Percentiles rank a stretch among this genome's conserved stretches.
Conservation (phyloP, 1,284 basidiomycete species). For the Irpex sp. region DNA sequence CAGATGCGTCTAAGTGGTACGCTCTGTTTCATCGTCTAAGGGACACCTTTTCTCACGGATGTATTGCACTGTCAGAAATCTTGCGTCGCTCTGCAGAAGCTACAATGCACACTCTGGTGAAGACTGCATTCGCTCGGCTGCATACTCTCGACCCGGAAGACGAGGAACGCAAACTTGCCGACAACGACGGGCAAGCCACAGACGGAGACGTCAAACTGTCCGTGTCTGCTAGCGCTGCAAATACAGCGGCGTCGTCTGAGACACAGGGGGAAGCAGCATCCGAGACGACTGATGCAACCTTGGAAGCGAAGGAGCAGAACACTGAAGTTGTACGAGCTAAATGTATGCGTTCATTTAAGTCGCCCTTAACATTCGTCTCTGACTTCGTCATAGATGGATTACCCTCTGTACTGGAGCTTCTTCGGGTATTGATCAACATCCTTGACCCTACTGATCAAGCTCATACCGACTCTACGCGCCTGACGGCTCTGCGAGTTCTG, state of each 20-base stretch:
- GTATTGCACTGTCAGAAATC: constrained; percentile 55
- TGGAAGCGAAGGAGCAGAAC: not conserved
- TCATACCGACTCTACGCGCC: constrained; percentile 94
- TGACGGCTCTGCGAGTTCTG: constrained; percentile 86
- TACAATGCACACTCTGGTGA: constrained; percentile 88
- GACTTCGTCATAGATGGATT: constrained; percentile 62
- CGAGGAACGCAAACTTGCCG: constrained; percentile 65
- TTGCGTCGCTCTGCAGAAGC: constrained; percentile 90
- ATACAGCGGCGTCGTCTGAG: not conserved
- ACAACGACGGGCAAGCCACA: constrained; percentile 42
- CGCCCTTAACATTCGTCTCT: constrained; percentile 16
- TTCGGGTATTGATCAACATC: constrained; percentile 93
- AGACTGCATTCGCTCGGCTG: constrained; percentile 78
- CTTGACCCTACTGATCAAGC: constrained; percentile 93
- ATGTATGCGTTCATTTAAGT: constrained; percentile 34
- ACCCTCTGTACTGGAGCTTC: constrained; percentile 89
- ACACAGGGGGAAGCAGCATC: not conserved
- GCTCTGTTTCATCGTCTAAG: constrained; percentile 27
- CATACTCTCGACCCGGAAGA: constrained; percentile 58
- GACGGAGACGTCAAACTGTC: constrained; percentile 63
- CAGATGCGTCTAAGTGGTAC: constrained; percentile 92
- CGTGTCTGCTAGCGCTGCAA: constrained; percentile 30
- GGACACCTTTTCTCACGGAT: constrained; percentile 11
- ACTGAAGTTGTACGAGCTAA: constrained; percentile 22
- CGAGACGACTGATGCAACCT: not conserved